phyloP scores from a whole-genome alignment of 768 basidiomycete species.

The Phallus indusiatus region DNA sequence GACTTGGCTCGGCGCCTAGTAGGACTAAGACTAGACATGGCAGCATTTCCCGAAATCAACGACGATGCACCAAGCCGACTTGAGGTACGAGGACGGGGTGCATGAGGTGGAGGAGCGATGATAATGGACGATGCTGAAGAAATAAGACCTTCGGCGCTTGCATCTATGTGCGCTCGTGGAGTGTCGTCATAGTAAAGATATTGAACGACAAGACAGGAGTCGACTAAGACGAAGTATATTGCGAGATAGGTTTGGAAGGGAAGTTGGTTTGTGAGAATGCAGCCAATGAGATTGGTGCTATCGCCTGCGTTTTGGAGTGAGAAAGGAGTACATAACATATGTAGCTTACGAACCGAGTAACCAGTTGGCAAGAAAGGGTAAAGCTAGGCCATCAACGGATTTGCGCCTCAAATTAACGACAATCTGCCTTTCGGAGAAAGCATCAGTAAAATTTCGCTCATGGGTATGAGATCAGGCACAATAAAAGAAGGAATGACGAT shows the following conservation, averaged over 20 bases:
- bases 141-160: conserved; percentile 24
- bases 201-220: conserved; percentile 65
- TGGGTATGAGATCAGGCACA: conserved; percentile 1
- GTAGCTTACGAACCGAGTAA: conserved; percentile 53
- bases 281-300: conserved; percentile 85
- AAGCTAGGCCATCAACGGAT: conserved; percentile 83
- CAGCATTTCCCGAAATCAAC: background rate
- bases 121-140: conserved; percentile 25
- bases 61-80: background rate
- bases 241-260: conserved; percentile 95
- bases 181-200: conserved; percentile 61
- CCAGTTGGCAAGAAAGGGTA: conserved; percentile 94
- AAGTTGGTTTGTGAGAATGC: conserved; percentile 83
- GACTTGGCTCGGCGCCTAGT: background rate
- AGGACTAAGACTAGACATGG: background rate
- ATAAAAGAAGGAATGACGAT: background rate
- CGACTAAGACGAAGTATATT: conserved; percentile 80
- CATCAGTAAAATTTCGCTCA: background rate
- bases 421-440: conserved; percentile 55
- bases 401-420: conserved; percentile 64
- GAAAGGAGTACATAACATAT: background rate
- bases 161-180: conserved; percentile 15
- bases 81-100: conserved; percentile 12
- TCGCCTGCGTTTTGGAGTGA: conserved; percentile 52
- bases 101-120: conserved; percentile 28